Base-by-base conservation (phyloP, 495 filamentous ascomycete genomes). In the Podospora sp. region DNA sequence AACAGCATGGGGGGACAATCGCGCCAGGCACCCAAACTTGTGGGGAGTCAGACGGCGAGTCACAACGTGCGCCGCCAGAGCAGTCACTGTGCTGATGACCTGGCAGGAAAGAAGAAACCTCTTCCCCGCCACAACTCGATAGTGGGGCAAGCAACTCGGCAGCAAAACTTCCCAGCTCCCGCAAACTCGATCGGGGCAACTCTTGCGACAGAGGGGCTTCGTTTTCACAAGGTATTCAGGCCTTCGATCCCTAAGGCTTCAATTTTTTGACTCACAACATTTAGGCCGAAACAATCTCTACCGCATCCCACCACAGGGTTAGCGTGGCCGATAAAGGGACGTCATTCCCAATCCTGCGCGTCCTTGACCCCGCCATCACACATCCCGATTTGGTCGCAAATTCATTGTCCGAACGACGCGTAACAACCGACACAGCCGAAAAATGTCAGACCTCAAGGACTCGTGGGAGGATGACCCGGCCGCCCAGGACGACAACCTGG, bases 381-480 rank as follows among this genome's bases (percentile, higher is more conserved):
- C 2, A 18, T 14, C 6, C 25, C 25, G 25, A 26, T n/a, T 58
- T 24, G 29, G 27, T 59, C 20, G 51, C 40, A 46, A 46, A 46
- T 35, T 27, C 29, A 40, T 40, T 24, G 24, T 26, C 57, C 26
- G 50, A 68, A 29, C 21, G 35, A 14, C 9, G 24, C 50, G 36
- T 12, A 52, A 46, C 25, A n/a, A 46, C 16, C 40, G 29, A 33
- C 29, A 68, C 50, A 66, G 14, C 33, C 22, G 60, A 78, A 88
- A 74, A 69, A 97, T 97, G 94, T 90, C 94, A 60, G 86, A 75
- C 71, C 65, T 75, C 18, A 89, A 92, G 56, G 92, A 96, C 67
- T 94, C 91, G 21, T 99, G 95, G 95, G 95, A 99, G 82, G 92
- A 99, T 71, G 95, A 96, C 67, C 89, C 93, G 75, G 88, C 92